Conservation (phyloP, 768 basidiomycete genomes). For the Mycena haematopus region DNA sequence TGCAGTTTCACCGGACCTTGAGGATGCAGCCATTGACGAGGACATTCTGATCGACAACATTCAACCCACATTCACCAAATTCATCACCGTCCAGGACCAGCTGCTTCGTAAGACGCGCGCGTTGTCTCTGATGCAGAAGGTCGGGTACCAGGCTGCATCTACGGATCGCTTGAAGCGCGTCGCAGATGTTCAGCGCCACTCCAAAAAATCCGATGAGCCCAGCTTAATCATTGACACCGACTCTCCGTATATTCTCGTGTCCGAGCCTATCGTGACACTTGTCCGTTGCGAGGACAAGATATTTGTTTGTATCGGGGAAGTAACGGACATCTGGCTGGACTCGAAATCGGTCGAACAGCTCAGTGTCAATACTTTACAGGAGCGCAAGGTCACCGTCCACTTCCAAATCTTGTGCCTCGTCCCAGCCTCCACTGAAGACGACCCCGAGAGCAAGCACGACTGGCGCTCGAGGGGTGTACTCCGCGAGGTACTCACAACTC, state of each 20-base stretch:
- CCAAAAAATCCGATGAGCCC: not conserved
- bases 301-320: constrained; percentile 39
- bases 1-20: not conserved
- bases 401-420: constrained; percentile 36
- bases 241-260: constrained; percentile 23
- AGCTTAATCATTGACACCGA: not conserved
- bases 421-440: constrained; percentile 30
- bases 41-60: not conserved
- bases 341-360: constrained; percentile 27
- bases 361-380: constrained; percentile 28
- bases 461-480: constrained; percentile 32
- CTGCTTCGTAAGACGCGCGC: constrained; percentile 1
- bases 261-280: constrained; percentile 36
- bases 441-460: constrained; percentile 31
- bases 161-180: constrained; percentile 3
- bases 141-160: not conserved
- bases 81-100: constrained; percentile 1
- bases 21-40: constrained; percentile 6
- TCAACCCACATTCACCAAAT: not conserved
- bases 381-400: constrained; percentile 26
- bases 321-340: constrained; percentile 34
- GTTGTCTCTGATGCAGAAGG: constrained; percentile 5
- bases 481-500: constrained; percentile 13
- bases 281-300: constrained; percentile 31
- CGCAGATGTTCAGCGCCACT: not conserved